phyloP scores from a whole-genome alignment of 163 green algal species.

The Chlorella variabilis region DNA sequence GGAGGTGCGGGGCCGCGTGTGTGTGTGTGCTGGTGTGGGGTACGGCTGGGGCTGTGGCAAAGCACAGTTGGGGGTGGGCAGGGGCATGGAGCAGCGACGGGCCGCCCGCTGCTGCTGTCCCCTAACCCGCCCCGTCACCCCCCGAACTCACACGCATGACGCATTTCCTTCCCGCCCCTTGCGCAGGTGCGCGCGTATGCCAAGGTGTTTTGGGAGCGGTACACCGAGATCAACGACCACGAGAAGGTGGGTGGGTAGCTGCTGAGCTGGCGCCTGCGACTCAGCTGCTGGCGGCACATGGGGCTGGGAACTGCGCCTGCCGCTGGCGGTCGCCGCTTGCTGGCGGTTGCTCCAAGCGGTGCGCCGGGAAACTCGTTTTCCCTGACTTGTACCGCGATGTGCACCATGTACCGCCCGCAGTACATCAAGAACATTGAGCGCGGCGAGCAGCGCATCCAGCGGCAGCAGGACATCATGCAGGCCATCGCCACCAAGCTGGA shows the following conservation, averaged over 20 bases:
- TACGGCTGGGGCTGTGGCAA: too few species aligned
- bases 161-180: too few species aligned
- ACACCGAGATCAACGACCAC: slow-evolving; percentile 91
- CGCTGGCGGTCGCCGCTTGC: too few species aligned
- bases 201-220: slow-evolving; percentile 90
- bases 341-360: too few species aligned
- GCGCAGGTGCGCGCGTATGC: slow-evolving; percentile 64
- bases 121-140: not conserved
- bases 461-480: slow-evolving; percentile 94
- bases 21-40: not conserved
- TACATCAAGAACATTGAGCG: slow-evolving; percentile 39
- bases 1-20: slow-evolving; percentile 70
- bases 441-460: slow-evolving; percentile 88
- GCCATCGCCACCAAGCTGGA: slow-evolving; percentile 93
- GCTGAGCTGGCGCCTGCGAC: not conserved
- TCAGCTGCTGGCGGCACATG: too few species aligned
- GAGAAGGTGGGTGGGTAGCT: slow-evolving; percentile 91
- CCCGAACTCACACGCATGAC: too few species aligned
- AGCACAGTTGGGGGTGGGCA: not conserved
- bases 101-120: not conserved
- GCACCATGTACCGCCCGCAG: too few species aligned
- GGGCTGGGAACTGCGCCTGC: too few species aligned
- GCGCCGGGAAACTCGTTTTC: not conserved
- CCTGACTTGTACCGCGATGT: too few species aligned
- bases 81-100: not conserved